Percentiles rank a stretch among this genome's conserved stretches.
These are phyloP conservation scores for Exserohilum rostratum DNA, from an alignment of 2,329 filamentous ascomycete genomes.

Conservation along the genomic window DNA sequence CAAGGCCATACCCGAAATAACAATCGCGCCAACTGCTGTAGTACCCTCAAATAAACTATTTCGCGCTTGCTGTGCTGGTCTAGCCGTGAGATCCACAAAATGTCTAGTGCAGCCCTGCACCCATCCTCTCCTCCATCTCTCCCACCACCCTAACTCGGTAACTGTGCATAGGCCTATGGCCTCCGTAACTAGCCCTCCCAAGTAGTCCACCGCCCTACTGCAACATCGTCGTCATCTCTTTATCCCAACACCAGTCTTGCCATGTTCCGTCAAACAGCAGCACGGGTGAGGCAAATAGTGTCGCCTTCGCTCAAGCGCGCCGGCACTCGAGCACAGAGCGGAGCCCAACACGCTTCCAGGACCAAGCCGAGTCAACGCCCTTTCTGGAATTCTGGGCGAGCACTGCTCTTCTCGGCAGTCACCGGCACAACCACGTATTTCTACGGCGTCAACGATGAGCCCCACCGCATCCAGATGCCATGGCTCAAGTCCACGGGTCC, in stretches of 20 bases:
- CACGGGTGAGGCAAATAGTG: slow-evolving; percentile 37
- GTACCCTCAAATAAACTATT: slow-evolving; percentile 44
- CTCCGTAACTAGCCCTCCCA: slow-evolving; percentile 23
- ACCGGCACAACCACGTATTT: slow-evolving; percentile 60
- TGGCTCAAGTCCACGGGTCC: slow-evolving; percentile 39
- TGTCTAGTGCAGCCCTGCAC: slow-evolving; percentile 30
- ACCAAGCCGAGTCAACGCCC: slow-evolving; percentile 28
- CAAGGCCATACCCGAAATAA: slow-evolving; percentile 32
- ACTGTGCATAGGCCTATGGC: slow-evolving; percentile 34
- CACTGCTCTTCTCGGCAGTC: slow-evolving; percentile 56
- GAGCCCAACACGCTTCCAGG: slow-evolving; percentile 32
- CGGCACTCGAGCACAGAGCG: slow-evolving; percentile 32
- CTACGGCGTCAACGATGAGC: slow-evolving; percentile 54
- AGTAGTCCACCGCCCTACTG: slow-evolving; percentile 21
- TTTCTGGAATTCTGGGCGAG: slow-evolving; percentile 57
- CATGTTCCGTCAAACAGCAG: slow-evolving; percentile 44
- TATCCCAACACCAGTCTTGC: slow-evolving; percentile 15
- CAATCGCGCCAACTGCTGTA: slow-evolving; percentile 44
- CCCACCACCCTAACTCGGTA: slow-evolving; percentile 24
- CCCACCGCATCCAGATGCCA: slow-evolving; percentile 34
- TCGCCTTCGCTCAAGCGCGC: slow-evolving; percentile 38
- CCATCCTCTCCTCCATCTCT: slow-evolving; percentile 21
- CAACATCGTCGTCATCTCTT: slow-evolving; percentile 2
- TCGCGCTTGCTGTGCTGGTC: slow-evolving; percentile 34
- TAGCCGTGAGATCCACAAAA: slow-evolving; percentile 35